These are phyloP conservation scores for Tilletia walkeri DNA, from an alignment of 1,284 basidiomycete genomes.

Conservation along the genomic window DNA sequence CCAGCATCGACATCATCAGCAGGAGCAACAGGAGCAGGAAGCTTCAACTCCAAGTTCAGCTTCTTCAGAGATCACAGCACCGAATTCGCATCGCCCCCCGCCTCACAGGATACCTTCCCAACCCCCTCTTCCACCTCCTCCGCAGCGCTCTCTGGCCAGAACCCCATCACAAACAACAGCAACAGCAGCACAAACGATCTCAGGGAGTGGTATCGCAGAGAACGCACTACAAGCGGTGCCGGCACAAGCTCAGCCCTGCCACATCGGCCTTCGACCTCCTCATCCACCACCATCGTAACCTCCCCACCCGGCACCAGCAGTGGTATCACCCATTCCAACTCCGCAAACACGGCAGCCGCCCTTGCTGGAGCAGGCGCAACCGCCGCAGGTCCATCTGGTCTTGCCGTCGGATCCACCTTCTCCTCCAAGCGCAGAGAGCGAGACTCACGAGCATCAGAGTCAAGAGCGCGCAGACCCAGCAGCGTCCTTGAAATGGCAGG, in stretches of 20 bases:
- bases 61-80: neutral
- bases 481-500: constrained; percentile 49
- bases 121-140: neutral
- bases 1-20: neutral
- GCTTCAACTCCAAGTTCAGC: neutral
- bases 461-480: constrained; percentile 28
- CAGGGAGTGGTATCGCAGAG: constrained; percentile 11
- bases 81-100: neutral
- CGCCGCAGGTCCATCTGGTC: neutral
- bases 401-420: neutral
- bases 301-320: neutral
- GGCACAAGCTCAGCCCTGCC: neutral
- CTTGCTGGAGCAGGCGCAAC: neutral
- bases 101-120: constrained; percentile 1
- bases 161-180: constrained; percentile 15
- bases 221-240: constrained; percentile 3
- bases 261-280: too few species aligned
- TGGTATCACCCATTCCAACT: neutral
- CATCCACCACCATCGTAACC: neutral
- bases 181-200: constrained; percentile 18
- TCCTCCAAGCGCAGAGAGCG: neutral
- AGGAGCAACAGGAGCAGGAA: neutral
- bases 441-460: constrained; percentile 2
- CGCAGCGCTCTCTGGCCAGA: neutral
- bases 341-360: neutral